A percentile compares a stretch with the other conserved stretches of the same genome.
Evolutionary conservation across 306 rosid genomes (phyloP).

Genomic region (Fagus sylvatica): DNA sequence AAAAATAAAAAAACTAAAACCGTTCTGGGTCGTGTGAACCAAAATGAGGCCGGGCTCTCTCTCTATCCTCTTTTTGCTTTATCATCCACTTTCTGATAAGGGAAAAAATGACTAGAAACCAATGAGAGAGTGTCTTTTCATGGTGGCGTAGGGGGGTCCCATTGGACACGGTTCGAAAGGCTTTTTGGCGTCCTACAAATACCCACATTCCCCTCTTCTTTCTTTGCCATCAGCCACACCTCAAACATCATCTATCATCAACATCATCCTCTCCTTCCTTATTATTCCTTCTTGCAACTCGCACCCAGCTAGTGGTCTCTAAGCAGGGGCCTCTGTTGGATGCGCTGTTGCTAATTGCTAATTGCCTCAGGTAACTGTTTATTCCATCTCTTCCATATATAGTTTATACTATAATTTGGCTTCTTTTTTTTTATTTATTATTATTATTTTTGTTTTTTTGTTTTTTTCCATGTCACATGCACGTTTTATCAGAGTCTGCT

Average conservation of each 20-base stretch:
- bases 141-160: constrained; percentile 67
- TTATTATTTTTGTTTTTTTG: neutral
- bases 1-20: too few species aligned
- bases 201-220: constrained; percentile 43
- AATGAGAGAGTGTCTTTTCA: constrained; percentile 25
- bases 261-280: constrained; percentile 19
- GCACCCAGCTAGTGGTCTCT: constrained; percentile 57
- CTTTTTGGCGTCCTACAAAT: constrained; percentile 66
- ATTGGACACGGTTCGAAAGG: constrained; percentile 62
- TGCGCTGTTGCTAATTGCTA: constrained; percentile 15
- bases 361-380: constrained; percentile 35
- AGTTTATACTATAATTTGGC: too few species aligned
- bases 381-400: neutral
- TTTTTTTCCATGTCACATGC: constrained; percentile 28
- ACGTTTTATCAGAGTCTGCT: constrained; percentile 16
- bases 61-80: neutral
- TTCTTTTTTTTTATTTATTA: too few species aligned
- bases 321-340: constrained; percentile 50
- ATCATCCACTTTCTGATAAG: neutral
- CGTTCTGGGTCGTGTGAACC: neutral
- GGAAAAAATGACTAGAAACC: constrained; percentile 12
- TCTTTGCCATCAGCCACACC: constrained; percentile 49
- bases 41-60: neutral
- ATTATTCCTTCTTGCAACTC: constrained; percentile 37
- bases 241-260: constrained; percentile 21